phyloP scores from a whole-genome alignment of 2,329 filamentous ascomycete species.

The Ophiostoma triangulosporum region DNA sequence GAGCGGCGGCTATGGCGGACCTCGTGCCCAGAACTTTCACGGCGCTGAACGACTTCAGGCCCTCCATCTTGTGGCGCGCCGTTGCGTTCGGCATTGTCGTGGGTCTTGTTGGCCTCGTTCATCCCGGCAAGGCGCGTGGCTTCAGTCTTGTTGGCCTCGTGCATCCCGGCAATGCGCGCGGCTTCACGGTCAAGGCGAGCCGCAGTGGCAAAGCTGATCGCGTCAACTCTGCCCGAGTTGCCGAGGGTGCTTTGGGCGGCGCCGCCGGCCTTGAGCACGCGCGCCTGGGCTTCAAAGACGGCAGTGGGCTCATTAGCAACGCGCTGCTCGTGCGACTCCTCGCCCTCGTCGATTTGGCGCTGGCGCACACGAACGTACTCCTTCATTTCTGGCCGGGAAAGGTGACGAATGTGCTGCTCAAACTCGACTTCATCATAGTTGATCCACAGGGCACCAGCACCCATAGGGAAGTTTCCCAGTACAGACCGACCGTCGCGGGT shows the following conservation, averaged over 20 bases:
- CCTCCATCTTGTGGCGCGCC: not conserved
- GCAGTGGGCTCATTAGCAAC: constrained; percentile 37
- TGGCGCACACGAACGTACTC: constrained; percentile 51
- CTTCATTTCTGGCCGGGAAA: constrained; percentile 44
- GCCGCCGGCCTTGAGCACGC: constrained; percentile 15
- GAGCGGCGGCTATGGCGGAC: constrained; percentile 30
- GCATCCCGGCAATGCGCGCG: not conserved
- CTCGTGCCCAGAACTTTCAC: constrained; percentile 24
- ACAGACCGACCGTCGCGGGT: constrained; percentile 46
- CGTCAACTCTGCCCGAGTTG: constrained; percentile 12
- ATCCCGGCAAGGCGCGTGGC: not conserved
- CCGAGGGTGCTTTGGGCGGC: constrained; percentile 14
- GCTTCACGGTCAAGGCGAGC: constrained; percentile 9
- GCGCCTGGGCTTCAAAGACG: constrained; percentile 33
- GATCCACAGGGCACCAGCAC: constrained; percentile 49
- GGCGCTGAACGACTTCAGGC: constrained; percentile 2
- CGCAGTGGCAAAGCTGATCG: constrained; percentile 13
- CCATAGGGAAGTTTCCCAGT: constrained; percentile 45
- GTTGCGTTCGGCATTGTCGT: not conserved
- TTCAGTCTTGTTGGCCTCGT: not conserved
- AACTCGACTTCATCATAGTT: constrained; percentile 48
- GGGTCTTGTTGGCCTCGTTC: not conserved
- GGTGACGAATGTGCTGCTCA: constrained; percentile 37
- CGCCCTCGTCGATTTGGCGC: constrained; percentile 40
- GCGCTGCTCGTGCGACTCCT: constrained; percentile 33